Percentiles rank a stretch among this genome's conserved stretches.
Conservation (phyloP, 352 stramenopile genomes). For the Phytopythium ostracodes region DNA sequence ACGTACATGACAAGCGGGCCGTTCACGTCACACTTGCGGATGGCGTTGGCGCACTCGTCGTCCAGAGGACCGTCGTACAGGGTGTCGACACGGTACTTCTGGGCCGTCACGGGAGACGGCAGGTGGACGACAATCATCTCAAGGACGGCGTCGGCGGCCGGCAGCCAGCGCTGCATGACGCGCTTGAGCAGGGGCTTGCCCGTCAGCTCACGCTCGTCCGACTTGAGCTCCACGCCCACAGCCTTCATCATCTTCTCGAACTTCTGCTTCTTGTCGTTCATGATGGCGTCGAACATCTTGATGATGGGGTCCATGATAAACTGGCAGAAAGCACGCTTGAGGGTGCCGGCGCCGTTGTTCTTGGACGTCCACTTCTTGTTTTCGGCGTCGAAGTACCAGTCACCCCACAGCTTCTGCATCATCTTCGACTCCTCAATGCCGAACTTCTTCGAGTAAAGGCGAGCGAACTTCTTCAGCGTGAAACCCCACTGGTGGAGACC, state of each 20-base stretch:
- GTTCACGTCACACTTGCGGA: conserved; percentile 98
- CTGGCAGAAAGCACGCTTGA: conserved; percentile 99
- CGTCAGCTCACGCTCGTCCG: conserved; percentile 94
- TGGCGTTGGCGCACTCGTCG: conserved; percentile 96
- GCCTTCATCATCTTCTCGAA: conserved; percentile 97
- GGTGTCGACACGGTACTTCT: conserved; percentile 98
- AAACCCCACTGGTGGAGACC: conserved; percentile 99
- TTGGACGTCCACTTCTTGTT: conserved; percentile 97
- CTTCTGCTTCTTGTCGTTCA: conserved; percentile 99
- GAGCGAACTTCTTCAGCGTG: conserved; percentile 99
- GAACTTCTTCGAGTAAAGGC: conserved; percentile 99
- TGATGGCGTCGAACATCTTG: conserved; percentile 99
- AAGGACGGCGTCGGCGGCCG: conserved; percentile 97
- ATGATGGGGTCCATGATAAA: conserved; percentile 99
- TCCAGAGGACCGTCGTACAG: conserved; percentile 98
- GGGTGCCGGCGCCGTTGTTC: conserved; percentile 90
- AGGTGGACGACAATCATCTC: conserved; percentile 99
- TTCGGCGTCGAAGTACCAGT: conserved; percentile 96
- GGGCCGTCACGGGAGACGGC: conserved; percentile 94
- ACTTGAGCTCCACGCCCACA: conserved; percentile 97
- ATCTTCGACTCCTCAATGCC: conserved; percentile 98
- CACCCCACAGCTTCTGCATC: conserved; percentile 99
- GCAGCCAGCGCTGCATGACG: conserved; percentile 99
- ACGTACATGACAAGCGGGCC: conserved; percentile 99
- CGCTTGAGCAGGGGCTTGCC: conserved; percentile 98